Base-by-base conservation (phyloP, 257 asterid genomes). In the Gentiana dahurica region DNA sequence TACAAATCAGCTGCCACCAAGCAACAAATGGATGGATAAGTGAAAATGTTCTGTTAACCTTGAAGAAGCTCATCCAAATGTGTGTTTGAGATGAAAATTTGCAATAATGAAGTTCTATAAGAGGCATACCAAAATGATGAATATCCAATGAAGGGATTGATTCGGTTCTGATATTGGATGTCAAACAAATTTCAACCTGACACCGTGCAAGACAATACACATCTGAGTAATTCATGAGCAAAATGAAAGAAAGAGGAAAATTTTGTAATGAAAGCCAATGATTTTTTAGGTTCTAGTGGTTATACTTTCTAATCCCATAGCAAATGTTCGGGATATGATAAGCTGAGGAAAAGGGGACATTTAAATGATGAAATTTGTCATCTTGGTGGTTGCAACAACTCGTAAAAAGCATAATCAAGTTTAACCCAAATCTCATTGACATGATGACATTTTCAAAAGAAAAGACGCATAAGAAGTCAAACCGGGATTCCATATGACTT, bases 181-280 rank as follows among this genome's bases (percentile, higher is more conserved):
- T 91, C 83, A 87, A 77, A 73, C 98, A 91, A 69, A 91, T 83
- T 69, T 91, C 98, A 72, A 91, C 98, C 98, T 91, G 84, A 56
- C 65, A 57, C 32, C 35, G 62, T 58, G 62, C 41, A 65, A 48
- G 43, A 51, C 12, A 46, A 41, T 34, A 8, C 46, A 36, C 52
- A 44, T 44, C n/a, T 34, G 9, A 59, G 15, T 46, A 39, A 38
- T 11, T 54, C 45, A 24, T 41, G 46, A 41, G 5, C 9, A 41
- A 2, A 4, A 6, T 41, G 46, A 41, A 24, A 41, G 0, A 3
- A 10, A 2, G 6, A 5, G 46, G 46, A 41, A 41, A 41, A 5
- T 10, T 41, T 41, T 41, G 46, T 41, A 35, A 13, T 49, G 36
- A 35, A 3, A 53, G 48, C 34, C 11, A n/a, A 32, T 36, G 34